phyloP scores from a whole-genome alignment of 176 grass and related monocot species.

The Coix lacrymajobi region DNA sequence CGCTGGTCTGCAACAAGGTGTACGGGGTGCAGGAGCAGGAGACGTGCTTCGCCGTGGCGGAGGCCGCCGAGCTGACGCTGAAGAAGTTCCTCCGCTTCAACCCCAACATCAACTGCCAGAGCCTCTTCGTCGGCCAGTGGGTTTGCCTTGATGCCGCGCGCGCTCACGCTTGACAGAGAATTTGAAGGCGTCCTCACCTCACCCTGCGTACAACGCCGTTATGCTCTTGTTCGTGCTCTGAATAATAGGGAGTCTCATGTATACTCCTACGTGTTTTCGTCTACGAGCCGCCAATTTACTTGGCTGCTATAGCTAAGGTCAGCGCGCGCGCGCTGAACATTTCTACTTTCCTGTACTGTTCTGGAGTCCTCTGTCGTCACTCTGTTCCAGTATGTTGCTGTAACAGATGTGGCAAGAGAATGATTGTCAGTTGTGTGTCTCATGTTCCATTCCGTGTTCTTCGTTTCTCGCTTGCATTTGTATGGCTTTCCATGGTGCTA shows the following conservation, averaged over 20 bases:
- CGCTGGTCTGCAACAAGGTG: conserved; percentile 21
- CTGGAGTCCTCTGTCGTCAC: background rate
- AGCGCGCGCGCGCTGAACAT: background rate
- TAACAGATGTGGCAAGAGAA: background rate
- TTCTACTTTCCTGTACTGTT: background rate
- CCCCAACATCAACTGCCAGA: conserved; percentile 39
- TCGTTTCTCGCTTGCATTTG: background rate
- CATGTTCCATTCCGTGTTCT: background rate
- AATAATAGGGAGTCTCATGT: background rate
- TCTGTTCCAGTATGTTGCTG: background rate
- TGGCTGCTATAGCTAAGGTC: background rate
- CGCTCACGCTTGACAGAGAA: background rate
- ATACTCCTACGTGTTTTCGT: background rate
- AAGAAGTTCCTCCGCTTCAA: conserved; percentile 32
- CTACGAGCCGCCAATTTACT: background rate
- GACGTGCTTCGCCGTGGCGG: conserved; percentile 23
- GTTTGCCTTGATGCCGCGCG: conserved; percentile 10
- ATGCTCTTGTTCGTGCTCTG: background rate
- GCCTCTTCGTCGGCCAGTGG: conserved; percentile 44
- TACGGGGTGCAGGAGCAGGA: conserved; percentile 17
- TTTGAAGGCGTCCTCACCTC: no score
- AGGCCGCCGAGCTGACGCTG: background rate
- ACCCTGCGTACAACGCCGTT: no score
- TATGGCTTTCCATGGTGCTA: no score
- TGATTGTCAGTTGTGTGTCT: background rate